Conservation (phyloP, 1,139 yeast species). For the Protomyces gravidus region DNA sequence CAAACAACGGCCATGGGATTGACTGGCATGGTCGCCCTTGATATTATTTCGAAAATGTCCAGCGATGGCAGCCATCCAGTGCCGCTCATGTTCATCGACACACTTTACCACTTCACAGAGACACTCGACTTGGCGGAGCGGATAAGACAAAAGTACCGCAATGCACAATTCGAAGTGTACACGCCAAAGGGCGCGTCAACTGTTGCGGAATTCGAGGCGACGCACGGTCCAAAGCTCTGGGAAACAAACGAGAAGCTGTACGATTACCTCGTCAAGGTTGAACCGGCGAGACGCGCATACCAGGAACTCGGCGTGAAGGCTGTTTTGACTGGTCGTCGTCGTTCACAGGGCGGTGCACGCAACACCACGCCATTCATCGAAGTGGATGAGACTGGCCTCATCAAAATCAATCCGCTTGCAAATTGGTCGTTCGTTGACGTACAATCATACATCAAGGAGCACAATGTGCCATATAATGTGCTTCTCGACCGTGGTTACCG, state of each 20-base stretch:
- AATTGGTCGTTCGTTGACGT: constrained; percentile 78
- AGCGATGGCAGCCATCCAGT: constrained; percentile 46
- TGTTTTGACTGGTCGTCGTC: constrained; percentile 87
- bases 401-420: constrained; percentile 86
- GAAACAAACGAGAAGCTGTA: constrained; percentile 73
- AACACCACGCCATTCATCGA: constrained; percentile 71
- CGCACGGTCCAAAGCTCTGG: constrained; percentile 78
- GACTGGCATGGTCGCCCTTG: constrained; percentile 83
- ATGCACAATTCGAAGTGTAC: constrained; percentile 54
- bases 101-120: constrained; percentile 89
- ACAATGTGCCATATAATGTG: constrained; percentile 79
- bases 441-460: constrained; percentile 58
- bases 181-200: constrained; percentile 56
- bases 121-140: constrained; percentile 69
- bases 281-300: constrained; percentile 86
- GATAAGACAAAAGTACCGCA: constrained; percentile 56
- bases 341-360: constrained; percentile 85
- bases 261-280: constrained; percentile 86
- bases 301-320: constrained; percentile 65
- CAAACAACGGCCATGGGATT: constrained; percentile 96
- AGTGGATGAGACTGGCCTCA: constrained; percentile 62
- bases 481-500: constrained; percentile 81
- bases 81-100: constrained; percentile 81
- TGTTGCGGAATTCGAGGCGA: constrained; percentile 61
- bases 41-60: constrained; percentile 63